A percentile compares a stretch with the other conserved stretches of the same genome.
These are phyloP conservation scores for Voacanga thouarsii DNA, from an alignment of 257 asterid genomes.

Conservation along the genomic window DNA sequence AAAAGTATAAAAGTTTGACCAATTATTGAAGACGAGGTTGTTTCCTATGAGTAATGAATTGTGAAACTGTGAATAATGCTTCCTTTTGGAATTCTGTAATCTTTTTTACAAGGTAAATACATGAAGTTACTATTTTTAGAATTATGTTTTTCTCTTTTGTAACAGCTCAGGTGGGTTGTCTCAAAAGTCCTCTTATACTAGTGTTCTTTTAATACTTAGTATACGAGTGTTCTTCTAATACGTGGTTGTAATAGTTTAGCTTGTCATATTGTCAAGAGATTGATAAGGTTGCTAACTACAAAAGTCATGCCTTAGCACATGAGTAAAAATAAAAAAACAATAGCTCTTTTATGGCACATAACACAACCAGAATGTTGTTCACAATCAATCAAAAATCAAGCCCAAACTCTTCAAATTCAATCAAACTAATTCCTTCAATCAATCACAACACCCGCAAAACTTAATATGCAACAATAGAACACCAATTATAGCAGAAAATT, in stretches of 20 bases:
- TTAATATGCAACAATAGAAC: too few species aligned
- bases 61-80: neutral
- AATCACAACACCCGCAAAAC: too few species aligned
- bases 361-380: too few species aligned
- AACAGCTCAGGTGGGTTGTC: slow-evolving; percentile 65
- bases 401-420: too few species aligned
- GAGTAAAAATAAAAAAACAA: too few species aligned
- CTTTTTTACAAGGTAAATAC: slow-evolving; percentile 55
- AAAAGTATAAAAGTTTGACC: neutral
- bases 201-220: neutral
- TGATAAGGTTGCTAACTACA: slow-evolving; percentile 46
- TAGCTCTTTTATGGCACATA: too few species aligned
- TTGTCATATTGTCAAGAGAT: slow-evolving; percentile 36
- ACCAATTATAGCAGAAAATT: too few species aligned
- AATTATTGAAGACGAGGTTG: neutral
- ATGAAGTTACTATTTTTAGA: neutral
- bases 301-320: slow-evolving; percentile 21
- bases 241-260: neutral
- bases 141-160: slow-evolving; percentile 24
- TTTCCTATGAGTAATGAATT: neutral
- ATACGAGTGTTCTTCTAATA: too few species aligned
- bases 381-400: too few species aligned
- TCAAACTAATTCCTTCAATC: too few species aligned
- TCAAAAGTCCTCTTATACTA: slow-evolving; percentile 1
- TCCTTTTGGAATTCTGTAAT: neutral